These are phyloP conservation scores for Daldinia sp. DNA, from an alignment of 2,329 filamentous ascomycete species.

Conservation along the genomic window DNA sequence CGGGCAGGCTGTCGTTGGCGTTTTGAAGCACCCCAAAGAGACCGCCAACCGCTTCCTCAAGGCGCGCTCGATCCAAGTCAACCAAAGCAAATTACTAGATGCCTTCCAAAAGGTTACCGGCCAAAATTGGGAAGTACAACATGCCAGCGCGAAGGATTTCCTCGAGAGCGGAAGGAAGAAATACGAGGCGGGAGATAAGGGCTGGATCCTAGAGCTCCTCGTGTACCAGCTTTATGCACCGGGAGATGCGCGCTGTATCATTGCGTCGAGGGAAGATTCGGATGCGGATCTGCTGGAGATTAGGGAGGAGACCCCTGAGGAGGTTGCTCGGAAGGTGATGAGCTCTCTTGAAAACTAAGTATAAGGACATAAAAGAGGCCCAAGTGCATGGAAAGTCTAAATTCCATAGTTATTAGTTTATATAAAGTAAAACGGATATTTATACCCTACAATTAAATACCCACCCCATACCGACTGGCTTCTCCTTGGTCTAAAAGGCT, in stretches of 20 bases:
- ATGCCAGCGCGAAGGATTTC: slow-evolving; percentile 24
- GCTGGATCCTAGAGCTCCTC: slow-evolving; percentile 44
- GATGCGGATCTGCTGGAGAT: slow-evolving; percentile 43
- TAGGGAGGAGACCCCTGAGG: slow-evolving; percentile 40
- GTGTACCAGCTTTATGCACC: slow-evolving; percentile 45
- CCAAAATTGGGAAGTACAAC: slow-evolving; percentile 38
- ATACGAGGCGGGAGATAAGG: slow-evolving; percentile 29
- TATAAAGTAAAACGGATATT: too few relatives aligned
- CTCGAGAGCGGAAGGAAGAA: slow-evolving; percentile 39
- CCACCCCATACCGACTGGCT: too few relatives aligned
- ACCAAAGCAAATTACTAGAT: slow-evolving; percentile 40
- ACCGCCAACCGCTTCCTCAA: slow-evolving; percentile 43
- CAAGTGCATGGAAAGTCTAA: too few relatives aligned
- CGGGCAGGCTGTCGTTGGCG: slow-evolving; percentile 38
- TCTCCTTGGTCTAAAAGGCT: background rate
- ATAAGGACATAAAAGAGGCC: too few relatives aligned
- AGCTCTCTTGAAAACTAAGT: background rate
- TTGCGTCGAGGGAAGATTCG: slow-evolving; percentile 39
- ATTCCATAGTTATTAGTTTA: background rate
- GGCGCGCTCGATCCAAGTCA: slow-evolving; percentile 41
- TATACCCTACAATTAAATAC: too few relatives aligned
- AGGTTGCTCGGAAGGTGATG: slow-evolving; percentile 42
- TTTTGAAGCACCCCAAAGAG: slow-evolving; percentile 19
- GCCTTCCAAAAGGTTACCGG: slow-evolving; percentile 39
- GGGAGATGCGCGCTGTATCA: slow-evolving; percentile 42